Evolutionary conservation across 83 land plant species (phyloP).

Genomic region (Picea mariana): DNA sequence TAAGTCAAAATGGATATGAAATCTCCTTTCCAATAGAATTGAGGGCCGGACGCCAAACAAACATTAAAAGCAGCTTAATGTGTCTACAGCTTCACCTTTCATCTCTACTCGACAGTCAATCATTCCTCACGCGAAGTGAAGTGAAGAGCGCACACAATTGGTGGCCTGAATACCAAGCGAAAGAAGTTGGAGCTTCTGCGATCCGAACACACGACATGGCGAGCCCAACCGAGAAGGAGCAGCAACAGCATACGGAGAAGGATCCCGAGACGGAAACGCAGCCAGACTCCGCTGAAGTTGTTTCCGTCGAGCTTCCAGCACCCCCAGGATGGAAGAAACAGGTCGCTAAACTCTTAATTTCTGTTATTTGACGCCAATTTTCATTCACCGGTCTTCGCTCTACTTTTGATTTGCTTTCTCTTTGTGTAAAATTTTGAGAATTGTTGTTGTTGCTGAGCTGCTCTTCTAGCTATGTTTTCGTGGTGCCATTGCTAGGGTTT

Average conservation of each 20-base stretch:
- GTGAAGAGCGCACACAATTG: neutral
- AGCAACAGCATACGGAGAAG: neutral
- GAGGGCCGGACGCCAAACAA: slow-evolving; percentile 12
- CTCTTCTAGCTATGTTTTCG: neutral
- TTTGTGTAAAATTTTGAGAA: neutral
- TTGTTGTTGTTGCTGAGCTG: neutral
- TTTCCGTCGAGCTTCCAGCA: slow-evolving; percentile 20
- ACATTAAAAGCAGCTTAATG: neutral
- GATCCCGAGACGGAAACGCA: neutral
- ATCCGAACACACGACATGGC: neutral
- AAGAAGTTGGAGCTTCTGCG: slow-evolving; percentile 2
- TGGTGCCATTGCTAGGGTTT: slow-evolving; percentile 4
- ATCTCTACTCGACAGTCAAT: neutral
- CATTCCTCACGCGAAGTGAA: neutral
- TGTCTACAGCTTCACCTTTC: slow-evolving; percentile 1
- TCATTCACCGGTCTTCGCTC: neutral
- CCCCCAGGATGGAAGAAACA: slow-evolving; percentile 17
- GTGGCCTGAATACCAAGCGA: neutral
- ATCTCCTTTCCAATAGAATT: slow-evolving; percentile 6
- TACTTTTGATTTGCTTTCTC: neutral
- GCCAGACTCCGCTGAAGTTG: slow-evolving; percentile 3
- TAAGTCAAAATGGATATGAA: neutral
- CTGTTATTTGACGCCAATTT: neutral
- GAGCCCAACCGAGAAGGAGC: neutral
- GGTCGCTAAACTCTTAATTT: neutral